Percentiles rank a stretch among this genome's conserved stretches.
phyloP scores from a whole-genome alignment of 169 alveolate genomes.

The Condylostoma magnum region DNA sequence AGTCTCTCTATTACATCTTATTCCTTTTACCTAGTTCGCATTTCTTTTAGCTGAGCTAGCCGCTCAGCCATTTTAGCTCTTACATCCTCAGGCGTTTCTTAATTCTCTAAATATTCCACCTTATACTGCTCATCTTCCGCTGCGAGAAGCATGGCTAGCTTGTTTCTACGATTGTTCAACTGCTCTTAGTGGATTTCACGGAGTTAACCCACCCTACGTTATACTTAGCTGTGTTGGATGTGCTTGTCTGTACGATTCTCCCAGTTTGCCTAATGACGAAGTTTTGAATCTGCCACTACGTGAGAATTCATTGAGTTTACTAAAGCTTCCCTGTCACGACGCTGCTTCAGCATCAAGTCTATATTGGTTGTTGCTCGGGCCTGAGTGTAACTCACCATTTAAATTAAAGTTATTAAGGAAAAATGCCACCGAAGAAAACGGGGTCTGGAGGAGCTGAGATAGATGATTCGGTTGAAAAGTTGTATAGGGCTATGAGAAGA shows the following conservation, averaged over 20 bases:
- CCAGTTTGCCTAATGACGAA: slow-evolving; percentile 55
- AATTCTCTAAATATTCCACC: slow-evolving; percentile 41
- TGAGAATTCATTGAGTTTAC: not conserved
- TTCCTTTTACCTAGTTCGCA: slow-evolving; percentile 32
- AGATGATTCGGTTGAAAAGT: slow-evolving; percentile 58
- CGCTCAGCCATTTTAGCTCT: slow-evolving; percentile 50
- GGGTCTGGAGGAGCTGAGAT: slow-evolving; percentile 35
- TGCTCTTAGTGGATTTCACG: slow-evolving; percentile 32
- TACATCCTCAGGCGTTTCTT: slow-evolving; percentile 56
- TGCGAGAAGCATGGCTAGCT: slow-evolving; percentile 23
- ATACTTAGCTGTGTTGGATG: slow-evolving; percentile 14
- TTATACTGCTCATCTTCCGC: slow-evolving; percentile 42
- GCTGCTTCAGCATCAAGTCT: slow-evolving; percentile 23
- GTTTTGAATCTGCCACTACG: slow-evolving; percentile 36
- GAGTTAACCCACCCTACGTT: slow-evolving; percentile 29
- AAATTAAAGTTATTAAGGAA: slow-evolving; percentile 29
- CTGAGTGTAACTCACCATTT: slow-evolving; percentile 30
- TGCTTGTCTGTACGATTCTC: slow-evolving; percentile 51
- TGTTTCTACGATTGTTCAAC: slow-evolving; percentile 31
- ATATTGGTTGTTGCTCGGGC: not conserved
- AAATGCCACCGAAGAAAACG: slow-evolving; percentile 31
- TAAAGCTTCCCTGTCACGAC: slow-evolving; percentile 21
- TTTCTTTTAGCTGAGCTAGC: slow-evolving; percentile 26
- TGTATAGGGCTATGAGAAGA: slow-evolving; percentile 45
- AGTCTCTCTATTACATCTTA: slow-evolving; percentile 24